Base-by-base conservation (phyloP, 202 grass and related monocot genomes). In the Panicum virgatum region DNA sequence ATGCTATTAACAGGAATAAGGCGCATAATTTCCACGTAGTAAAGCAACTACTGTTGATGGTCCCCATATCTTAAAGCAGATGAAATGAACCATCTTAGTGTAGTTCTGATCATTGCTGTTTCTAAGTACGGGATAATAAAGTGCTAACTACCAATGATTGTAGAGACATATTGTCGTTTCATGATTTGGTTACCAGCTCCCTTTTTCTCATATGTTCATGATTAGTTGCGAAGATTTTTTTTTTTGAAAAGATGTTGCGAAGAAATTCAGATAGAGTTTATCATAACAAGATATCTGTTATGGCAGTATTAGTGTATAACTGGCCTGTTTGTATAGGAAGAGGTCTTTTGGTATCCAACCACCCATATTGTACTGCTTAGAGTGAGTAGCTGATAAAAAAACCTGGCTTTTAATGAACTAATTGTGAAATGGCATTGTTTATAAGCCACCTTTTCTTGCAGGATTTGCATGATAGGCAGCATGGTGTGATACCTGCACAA, bases 401-500 rank as follows among this genome's bases (percentile, higher is more conserved):
- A n/a, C n/a, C n/a, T n/a, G n/a, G n/a, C n/a, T n/a, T n/a, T n/a
- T n/a, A n/a, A n/a, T n/a, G n/a, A n/a, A n/a, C n/a, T n/a, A n/a
- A n/a, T n/a, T n/a, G n/a, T n/a, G n/a, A n/a, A 14, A 52, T 60
- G 38, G 25, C 57, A 67, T 15, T 0, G 4, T 37, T 68, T 86
- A 36, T 75, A 39, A 16, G 44, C 42, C 47, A 51, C 26, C 57
- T 27, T 82, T 84, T 76, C 15, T 88, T 82, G 45, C 84, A 91
- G 92, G 89, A 82, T 50, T 57, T 65, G 53, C 86, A 73, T 82
- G 69, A 87, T 58, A 78, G 66, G 58, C 83, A 79, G 36, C 56
- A 82, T 18, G 62, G 68, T 69, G 26, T 62, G 78, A 57, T 57
- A 39, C 57, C 16, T 50, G 34, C 30, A 59, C 77, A 14, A 43